Conservation (phyloP, 1,139 yeast genomes). For the Scheffersomyces lignicola region DNA sequence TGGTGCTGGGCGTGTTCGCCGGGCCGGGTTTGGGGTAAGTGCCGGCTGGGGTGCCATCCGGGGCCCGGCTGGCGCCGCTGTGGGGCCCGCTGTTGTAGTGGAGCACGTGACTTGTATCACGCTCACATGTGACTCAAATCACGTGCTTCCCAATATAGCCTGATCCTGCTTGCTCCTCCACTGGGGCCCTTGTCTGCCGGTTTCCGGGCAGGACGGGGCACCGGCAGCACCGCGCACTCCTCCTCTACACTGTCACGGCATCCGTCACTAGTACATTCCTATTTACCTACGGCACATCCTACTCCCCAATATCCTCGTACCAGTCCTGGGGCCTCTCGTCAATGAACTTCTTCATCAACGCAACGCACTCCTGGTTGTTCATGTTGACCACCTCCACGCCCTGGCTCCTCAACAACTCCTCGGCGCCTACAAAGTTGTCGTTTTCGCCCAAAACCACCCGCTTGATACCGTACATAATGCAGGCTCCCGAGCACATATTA, state of each 20-base stretch:
- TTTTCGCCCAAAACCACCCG: constrained; percentile 90
- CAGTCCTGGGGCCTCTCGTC: constrained; percentile 76
- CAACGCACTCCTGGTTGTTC: constrained; percentile 66
- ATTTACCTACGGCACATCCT: too few relatives aligned
- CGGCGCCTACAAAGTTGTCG: constrained; percentile 74
- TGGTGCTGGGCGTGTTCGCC: too few relatives aligned
- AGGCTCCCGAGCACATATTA: constrained; percentile 93
- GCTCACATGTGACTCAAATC: too few relatives aligned
- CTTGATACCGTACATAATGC: constrained; percentile 80
- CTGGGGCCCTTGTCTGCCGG: not conserved
- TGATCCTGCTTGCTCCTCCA: too few relatives aligned
- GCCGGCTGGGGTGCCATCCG: too few relatives aligned
- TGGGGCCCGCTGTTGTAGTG: too few relatives aligned
- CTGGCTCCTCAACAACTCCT: constrained; percentile 60
- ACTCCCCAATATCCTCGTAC: constrained; percentile 87
- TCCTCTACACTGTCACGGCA: constrained; percentile 10
- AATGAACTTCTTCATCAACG: constrained; percentile 75
- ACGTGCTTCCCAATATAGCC: too few relatives aligned
- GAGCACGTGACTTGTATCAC: too few relatives aligned
- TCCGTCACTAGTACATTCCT: too few relatives aligned
- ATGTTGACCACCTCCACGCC: constrained; percentile 78
- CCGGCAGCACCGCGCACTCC: constrained; percentile 14
- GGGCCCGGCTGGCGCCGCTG: too few relatives aligned
- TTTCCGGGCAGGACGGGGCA: too few relatives aligned
- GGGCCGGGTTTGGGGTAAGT: too few relatives aligned